Conservation (phyloP, 1,284 basidiomycete species). For the Apiotrichum brassicae region DNA sequence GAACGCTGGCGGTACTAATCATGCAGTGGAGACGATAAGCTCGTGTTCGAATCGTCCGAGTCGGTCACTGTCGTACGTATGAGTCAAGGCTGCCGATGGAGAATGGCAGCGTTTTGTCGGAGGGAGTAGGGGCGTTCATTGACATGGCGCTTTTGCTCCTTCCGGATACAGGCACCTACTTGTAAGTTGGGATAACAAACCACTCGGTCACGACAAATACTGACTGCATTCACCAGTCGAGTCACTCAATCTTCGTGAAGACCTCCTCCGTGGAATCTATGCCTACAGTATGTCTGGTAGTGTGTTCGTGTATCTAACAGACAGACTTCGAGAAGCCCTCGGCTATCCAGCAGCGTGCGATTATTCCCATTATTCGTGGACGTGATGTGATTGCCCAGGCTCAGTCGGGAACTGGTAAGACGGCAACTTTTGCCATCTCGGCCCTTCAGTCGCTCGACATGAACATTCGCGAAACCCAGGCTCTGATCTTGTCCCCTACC, state of each 20-base stretch:
- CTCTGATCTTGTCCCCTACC: constrained; percentile 88
- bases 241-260: constrained; percentile 89
- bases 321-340: constrained; percentile 98
- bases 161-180: constrained; percentile 47
- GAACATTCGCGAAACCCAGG: constrained; percentile 90
- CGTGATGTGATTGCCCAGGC: constrained; percentile 98
- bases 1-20: constrained; percentile 2
- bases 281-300: constrained; percentile 75
- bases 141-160: constrained; percentile 43
- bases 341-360: constrained; percentile 97
- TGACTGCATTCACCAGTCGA: constrained; percentile 64
- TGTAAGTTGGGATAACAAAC: constrained; percentile 32
- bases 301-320: neutral
- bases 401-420: constrained; percentile 99
- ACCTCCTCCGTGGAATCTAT: constrained; percentile 93
- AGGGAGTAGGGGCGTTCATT: constrained; percentile 45
- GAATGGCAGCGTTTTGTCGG: constrained; percentile 34
- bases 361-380: constrained; percentile 88
- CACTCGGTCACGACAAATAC: constrained; percentile 32
- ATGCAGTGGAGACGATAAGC: constrained; percentile 57
- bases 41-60: constrained; percentile 97
- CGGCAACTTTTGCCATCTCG: constrained; percentile 93
- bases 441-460: constrained; percentile 93
- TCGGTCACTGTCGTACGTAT: constrained; percentile 63
- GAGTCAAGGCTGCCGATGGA: constrained; percentile 15